phyloP scores from a whole-genome alignment of 441 rosid species.

The Eruca vesicaria region DNA sequence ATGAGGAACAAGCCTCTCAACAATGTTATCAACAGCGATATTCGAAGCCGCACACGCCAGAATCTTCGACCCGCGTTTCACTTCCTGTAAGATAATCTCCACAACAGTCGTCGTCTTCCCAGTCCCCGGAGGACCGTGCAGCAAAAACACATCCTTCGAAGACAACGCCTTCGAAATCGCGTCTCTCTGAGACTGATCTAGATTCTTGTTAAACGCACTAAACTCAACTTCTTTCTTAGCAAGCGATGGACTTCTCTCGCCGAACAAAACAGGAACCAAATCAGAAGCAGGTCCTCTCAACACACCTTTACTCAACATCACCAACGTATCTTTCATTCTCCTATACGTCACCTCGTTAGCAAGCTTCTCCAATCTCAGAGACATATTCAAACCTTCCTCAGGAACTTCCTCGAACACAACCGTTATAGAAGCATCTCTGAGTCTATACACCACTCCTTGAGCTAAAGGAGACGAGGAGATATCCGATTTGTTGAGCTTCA shows the following conservation, averaged over 20 bases:
- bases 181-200: constrained; percentile 94
- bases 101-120: constrained; percentile 97
- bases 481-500: constrained; percentile 87
- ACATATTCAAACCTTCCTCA: constrained; percentile 80
- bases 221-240: constrained; percentile 59
- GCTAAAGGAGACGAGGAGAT: constrained; percentile 84
- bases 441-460: constrained; percentile 92
- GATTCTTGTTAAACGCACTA: constrained; percentile 67
- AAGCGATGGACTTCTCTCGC: constrained; percentile 62
- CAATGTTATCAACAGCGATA: constrained; percentile 99
- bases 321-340: constrained; percentile 91
- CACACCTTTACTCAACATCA: constrained; percentile 86
- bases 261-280: constrained; percentile 81
- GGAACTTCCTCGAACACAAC: constrained; percentile 92
- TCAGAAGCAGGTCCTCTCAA: constrained; percentile 86
- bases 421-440: constrained; percentile 86
- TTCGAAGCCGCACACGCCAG: constrained; percentile 99
- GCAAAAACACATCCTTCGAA: constrained; percentile 79
- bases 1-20: constrained; percentile 91
- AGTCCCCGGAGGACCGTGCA: constrained; percentile 99
- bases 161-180: constrained; percentile 88
- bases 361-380: constrained; percentile 83
- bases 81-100: constrained; percentile 93
- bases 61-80: constrained; percentile 88
- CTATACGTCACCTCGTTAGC: constrained; percentile 96